These are phyloP conservation scores for Quercus cerris DNA, from an alignment of 306 rosid species.

Conservation along the genomic window DNA sequence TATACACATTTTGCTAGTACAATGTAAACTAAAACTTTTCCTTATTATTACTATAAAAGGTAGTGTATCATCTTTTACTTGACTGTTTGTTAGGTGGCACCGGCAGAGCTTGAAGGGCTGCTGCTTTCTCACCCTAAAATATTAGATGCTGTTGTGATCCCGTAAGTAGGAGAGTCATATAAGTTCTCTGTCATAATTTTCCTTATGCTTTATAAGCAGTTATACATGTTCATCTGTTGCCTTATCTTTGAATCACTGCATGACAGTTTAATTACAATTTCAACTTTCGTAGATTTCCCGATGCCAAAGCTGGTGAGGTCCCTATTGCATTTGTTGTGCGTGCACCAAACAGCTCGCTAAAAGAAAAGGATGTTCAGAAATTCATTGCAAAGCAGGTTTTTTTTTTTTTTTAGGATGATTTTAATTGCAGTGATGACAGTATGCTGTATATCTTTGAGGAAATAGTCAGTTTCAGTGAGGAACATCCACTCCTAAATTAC, in stretches of 20 bases:
- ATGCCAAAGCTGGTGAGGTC: conserved; percentile 54
- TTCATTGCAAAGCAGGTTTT: conserved; percentile 39
- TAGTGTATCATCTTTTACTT: background rate
- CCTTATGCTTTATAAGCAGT: too few relatives aligned
- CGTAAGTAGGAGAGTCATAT: too few relatives aligned
- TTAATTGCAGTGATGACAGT: background rate
- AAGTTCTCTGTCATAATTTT: too few relatives aligned
- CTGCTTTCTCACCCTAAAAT: conserved; percentile 43
- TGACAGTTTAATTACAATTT: background rate
- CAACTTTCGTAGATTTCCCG: conserved; percentile 31
- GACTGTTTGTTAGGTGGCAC: conserved; percentile 36
- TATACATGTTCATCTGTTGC: too few relatives aligned
- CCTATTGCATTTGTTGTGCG: conserved; percentile 56
- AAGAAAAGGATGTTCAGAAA: conserved; percentile 27
- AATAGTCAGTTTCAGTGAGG: too few relatives aligned
- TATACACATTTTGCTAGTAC: too few relatives aligned
- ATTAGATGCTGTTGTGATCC: conserved; percentile 9
- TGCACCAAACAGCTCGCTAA: conserved; percentile 29
- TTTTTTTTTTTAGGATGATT: too few relatives aligned
- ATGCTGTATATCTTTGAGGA: background rate
- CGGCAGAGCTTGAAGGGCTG: conserved; percentile 52
- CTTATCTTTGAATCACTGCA: background rate
- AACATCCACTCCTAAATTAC: too few relatives aligned
- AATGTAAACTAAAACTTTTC: too few relatives aligned
- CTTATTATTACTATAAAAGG: too few relatives aligned